phyloP scores from a whole-genome alignment of 192 early-diverging fungal genomes.

The Chytriomyces sp. region DNA sequence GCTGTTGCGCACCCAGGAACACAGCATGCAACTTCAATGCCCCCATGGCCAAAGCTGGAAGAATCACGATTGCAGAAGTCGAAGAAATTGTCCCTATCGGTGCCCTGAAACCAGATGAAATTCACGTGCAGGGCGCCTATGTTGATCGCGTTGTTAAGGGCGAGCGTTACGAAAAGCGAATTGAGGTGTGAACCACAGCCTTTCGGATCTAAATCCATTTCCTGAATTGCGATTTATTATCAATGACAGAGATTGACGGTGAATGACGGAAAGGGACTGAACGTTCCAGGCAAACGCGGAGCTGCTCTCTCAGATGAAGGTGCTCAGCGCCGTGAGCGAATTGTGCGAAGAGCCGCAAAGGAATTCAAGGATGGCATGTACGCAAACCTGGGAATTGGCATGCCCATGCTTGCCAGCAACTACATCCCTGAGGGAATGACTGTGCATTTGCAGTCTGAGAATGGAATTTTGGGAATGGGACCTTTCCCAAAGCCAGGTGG shows the following conservation, averaged over 20 bases:
- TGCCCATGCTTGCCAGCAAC: conserved; percentile 80
- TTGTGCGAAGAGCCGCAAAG: conserved; percentile 75
- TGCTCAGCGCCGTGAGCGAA: conserved; percentile 60
- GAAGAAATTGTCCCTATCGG: conserved; percentile 80
- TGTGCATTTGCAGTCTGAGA: conserved; percentile 78
- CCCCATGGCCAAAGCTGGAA: conserved; percentile 74
- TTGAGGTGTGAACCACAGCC: conserved; percentile 44
- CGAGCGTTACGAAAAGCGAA: conserved; percentile 73
- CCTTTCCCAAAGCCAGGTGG: conserved; percentile 75
- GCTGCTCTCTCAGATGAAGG: conserved; percentile 32
- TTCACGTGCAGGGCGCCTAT: conserved; percentile 76
- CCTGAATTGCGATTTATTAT: too few relatives aligned
- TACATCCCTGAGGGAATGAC: conserved; percentile 72
- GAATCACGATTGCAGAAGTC: conserved; percentile 75
- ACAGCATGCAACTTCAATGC: conserved; percentile 81
- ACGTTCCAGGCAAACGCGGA: conserved; percentile 34
- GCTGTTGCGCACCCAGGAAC: neutral
- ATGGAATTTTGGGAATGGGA: conserved; percentile 76
- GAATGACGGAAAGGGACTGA: conserved; percentile 37
- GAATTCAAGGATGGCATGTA: conserved; percentile 81
- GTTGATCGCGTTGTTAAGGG: conserved; percentile 76
- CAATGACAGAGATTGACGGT: conserved; percentile 36
- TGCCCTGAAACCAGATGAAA: conserved; percentile 67
- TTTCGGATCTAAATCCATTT: neutral
- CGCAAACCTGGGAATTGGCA: conserved; percentile 70